Evolutionary conservation across 1,284 basidiomycete species (phyloP).

Genomic region (Irpex sp.): DNA sequence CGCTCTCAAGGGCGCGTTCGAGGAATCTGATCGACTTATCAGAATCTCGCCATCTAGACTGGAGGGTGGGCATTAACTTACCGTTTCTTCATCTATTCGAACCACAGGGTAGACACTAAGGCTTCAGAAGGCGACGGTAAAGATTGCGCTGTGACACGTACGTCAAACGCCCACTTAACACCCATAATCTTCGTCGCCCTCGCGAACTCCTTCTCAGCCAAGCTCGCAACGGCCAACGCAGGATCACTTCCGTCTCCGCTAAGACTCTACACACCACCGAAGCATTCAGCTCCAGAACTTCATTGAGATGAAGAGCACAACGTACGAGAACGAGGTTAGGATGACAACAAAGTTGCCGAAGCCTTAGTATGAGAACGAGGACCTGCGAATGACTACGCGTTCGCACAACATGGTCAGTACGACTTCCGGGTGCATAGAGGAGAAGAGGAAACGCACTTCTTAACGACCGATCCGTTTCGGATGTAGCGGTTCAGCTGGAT

Average conservation of each 20-base stretch:
- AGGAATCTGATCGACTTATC: constrained; percentile 34
- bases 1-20: constrained; percentile 38
- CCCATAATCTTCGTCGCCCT: constrained; percentile 58
- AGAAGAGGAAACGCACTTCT: constrained; percentile 43
- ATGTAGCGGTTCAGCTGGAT: constrained; percentile 57
- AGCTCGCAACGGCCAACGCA: constrained; percentile 40
- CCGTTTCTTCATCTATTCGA: constrained; percentile 35
- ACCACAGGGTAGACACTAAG: neutral
- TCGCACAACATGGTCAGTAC: constrained; percentile 29
- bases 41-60: neutral
- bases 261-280: constrained; percentile 22
- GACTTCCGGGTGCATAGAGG: constrained; percentile 43
- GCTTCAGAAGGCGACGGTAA: too few relatives aligned
- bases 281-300: too few relatives aligned
- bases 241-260: constrained; percentile 45
- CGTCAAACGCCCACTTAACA: constrained; percentile 45
- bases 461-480: constrained; percentile 49
- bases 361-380: too few relatives aligned
- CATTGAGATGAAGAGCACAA: too few relatives aligned
- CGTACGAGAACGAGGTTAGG: too few relatives aligned
- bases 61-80: constrained; percentile 14
- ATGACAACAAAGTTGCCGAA: too few relatives aligned
- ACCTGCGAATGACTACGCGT: too few relatives aligned
- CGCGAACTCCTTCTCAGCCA: constrained; percentile 50
- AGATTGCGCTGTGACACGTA: too few relatives aligned